phyloP scores from a whole-genome alignment of 2,329 filamentous ascomycete genomes.

The Claviceps citrina region DNA sequence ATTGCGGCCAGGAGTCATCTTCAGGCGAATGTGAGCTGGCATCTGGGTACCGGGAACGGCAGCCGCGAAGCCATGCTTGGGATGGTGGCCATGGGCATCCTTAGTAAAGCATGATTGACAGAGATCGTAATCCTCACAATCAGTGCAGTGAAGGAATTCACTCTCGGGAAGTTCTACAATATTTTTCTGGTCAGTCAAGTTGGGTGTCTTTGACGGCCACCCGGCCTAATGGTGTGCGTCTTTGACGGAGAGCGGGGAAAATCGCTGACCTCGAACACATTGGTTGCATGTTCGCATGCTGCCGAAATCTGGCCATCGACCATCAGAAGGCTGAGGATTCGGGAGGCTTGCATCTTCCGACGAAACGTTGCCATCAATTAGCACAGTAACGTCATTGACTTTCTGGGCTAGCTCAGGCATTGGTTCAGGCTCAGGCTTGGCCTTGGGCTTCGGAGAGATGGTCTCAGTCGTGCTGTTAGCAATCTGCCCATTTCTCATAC shows the following conservation, averaged over 20 bases:
- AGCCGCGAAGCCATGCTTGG: constrained; percentile 63
- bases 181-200: neutral
- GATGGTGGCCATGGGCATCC: constrained; percentile 78
- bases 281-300: constrained; percentile 53
- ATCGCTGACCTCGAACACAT: constrained; percentile 31
- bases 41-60: constrained; percentile 49
- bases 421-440: constrained; percentile 10
- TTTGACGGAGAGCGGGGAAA: neutral
- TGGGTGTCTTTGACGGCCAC: constrained; percentile 5
- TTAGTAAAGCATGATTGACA: constrained; percentile 67
- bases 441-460: constrained; percentile 47
- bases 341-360: neutral
- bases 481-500: constrained; percentile 61
- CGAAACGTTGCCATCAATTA: neutral
- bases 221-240: too few species aligned
- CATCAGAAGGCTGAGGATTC: neutral
- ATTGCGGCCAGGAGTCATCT: constrained; percentile 67
- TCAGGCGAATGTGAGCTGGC: constrained; percentile 43
- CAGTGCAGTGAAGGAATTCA: constrained; percentile 70
- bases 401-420: neutral
- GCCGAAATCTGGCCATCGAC: constrained; percentile 8
- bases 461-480: constrained; percentile 76
- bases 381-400: neutral
- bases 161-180: constrained; percentile 51
- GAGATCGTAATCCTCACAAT: constrained; percentile 83